Percentiles rank a stretch among this genome's conserved stretches.
Conservation (phyloP, 768 basidiomycete species). For the Myochromella boudieri region DNA sequence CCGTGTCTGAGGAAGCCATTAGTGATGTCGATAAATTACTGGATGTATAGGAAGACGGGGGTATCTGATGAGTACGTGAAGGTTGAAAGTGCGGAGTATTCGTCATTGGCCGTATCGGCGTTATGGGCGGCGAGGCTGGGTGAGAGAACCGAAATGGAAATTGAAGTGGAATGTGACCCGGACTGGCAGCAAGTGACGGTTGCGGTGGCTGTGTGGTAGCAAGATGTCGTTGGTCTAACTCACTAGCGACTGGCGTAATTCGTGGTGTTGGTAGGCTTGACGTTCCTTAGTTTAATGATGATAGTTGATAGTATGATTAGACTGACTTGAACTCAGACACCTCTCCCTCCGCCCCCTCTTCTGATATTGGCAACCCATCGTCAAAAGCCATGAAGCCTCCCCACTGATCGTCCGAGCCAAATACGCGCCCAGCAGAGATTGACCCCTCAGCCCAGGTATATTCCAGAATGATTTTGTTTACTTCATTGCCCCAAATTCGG, state of each 20-base stretch:
- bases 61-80: too few relatives aligned
- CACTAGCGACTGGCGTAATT: conserved; percentile 45
- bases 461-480: conserved; percentile 50
- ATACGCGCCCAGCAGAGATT: conserved; percentile 38
- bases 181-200: background rate
- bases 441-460: conserved; percentile 53
- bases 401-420: conserved; percentile 52
- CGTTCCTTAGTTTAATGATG: conserved; percentile 24
- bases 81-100: background rate
- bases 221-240: background rate
- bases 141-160: too few relatives aligned
- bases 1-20: too few relatives aligned
- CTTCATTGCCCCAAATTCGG: conserved; percentile 56
- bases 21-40: too few relatives aligned
- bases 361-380: conserved; percentile 38
- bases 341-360: conserved; percentile 36
- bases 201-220: background rate
- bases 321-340: conserved; percentile 51
- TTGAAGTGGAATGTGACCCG: too few relatives aligned
- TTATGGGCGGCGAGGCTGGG: too few relatives aligned
- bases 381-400: conserved; percentile 43
- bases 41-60: too few relatives aligned
- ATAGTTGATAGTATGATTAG: conserved; percentile 1
- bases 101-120: background rate
- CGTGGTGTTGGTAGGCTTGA: conserved; percentile 68